phyloP scores from a whole-genome alignment of 1,284 basidiomycete species.

The Cutaneotrichosporon sp. region DNA sequence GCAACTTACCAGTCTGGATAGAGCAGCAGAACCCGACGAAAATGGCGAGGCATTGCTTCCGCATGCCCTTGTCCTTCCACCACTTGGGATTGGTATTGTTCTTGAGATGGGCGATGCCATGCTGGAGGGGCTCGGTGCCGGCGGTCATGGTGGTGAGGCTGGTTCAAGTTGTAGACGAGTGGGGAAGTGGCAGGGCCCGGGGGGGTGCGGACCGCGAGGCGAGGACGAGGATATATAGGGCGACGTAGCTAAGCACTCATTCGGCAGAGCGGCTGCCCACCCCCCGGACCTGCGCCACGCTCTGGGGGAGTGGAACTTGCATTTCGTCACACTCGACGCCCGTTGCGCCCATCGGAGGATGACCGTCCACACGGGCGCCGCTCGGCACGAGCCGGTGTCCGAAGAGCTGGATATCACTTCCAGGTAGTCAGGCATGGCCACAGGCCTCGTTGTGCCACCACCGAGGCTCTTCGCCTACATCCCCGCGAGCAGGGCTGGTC shows the following conservation, averaged over 20 bases:
- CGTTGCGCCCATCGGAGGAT: no score
- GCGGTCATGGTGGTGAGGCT: background rate
- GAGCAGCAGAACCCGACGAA: slow-evolving; percentile 30
- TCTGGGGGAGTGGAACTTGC: no score
- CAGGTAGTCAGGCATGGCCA: no score
- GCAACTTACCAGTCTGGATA: slow-evolving; percentile 18
- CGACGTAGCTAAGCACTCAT: background rate
- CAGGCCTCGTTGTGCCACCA: no score
- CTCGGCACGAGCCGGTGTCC: no score
- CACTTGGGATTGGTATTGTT: slow-evolving; percentile 34
- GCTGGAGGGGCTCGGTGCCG: background rate
- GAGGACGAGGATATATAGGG: background rate
- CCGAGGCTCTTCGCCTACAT: no score
- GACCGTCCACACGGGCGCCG: no score
- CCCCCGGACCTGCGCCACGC: no score
- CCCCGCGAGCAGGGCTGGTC: no score
- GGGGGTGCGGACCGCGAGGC: background rate
- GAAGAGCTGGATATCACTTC: no score
- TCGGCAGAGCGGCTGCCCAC: no score
- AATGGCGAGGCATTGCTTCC: slow-evolving; percentile 28
- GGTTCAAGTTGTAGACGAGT: background rate
- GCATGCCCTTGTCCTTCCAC: slow-evolving; percentile 36
- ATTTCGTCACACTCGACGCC: no score
- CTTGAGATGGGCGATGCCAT: background rate
- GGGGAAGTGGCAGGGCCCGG: background rate